A percentile compares a stretch with the other conserved stretches of the same genome.
These are phyloP conservation scores for Alternaria sp. DNA, from an alignment of 2,329 filamentous ascomycete genomes.

Conservation along the genomic window DNA sequence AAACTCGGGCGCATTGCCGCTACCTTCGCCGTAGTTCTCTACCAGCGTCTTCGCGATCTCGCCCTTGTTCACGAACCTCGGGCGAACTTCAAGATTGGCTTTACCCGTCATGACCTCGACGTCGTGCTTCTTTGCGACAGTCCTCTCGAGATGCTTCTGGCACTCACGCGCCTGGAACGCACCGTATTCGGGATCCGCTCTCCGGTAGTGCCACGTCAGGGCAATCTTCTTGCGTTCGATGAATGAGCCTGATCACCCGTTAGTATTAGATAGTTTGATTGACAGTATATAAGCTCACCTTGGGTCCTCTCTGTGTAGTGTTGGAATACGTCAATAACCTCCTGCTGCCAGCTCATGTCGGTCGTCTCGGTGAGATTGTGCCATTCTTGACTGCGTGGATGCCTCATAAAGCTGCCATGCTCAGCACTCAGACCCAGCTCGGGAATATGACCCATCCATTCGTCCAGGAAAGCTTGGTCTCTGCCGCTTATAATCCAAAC, in stretches of 20 bases:
- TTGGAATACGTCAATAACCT: constrained; percentile 84
- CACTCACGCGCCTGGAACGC: constrained; percentile 80
- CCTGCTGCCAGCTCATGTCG: constrained; percentile 91
- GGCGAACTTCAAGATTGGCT: constrained; percentile 95
- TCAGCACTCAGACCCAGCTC: constrained; percentile 94
- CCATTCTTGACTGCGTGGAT: constrained; percentile 79
- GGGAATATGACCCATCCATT: constrained; percentile 89
- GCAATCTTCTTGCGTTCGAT: constrained; percentile 95
- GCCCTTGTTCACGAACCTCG: constrained; percentile 96
- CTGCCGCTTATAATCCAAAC: constrained; percentile 99
- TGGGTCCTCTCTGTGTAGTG: constrained; percentile 86
- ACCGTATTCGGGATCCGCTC: constrained; percentile 85
- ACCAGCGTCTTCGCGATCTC: constrained; percentile 89
- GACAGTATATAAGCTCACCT: constrained; percentile 59
- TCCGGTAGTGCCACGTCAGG: constrained; percentile 95
- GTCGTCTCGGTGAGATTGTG: constrained; percentile 84
- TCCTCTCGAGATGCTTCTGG: constrained; percentile 78
- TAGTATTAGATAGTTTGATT: neutral
- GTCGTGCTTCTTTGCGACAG: constrained; percentile 79
- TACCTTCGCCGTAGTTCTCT: constrained; percentile 67
- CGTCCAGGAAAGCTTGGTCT: constrained; percentile 87
- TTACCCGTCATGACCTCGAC: constrained; percentile 98
- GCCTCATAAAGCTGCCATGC: constrained; percentile 92
- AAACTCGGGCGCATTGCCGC: constrained; percentile 74
- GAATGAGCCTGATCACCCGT: constrained; percentile 70